Conservation (phyloP, 257 asterid species). For the Voacanga thouarsii region DNA sequence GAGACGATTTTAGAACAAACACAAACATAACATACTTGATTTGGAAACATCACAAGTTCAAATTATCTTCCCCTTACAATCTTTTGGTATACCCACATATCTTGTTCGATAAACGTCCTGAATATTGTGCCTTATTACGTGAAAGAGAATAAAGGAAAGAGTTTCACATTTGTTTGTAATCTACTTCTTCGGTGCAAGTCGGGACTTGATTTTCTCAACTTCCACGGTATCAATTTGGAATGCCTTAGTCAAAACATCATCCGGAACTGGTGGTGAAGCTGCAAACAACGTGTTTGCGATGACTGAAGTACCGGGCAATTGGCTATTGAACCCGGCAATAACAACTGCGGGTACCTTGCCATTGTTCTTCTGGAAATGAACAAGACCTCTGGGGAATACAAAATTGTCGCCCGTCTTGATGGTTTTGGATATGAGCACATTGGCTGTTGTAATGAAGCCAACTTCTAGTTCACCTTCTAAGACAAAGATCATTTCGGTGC, state of each 20-base stretch:
- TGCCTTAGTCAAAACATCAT: conserved; percentile 57
- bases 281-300: conserved; percentile 62
- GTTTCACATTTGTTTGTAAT: background rate
- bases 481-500: conserved; percentile 73
- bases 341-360: conserved; percentile 58
- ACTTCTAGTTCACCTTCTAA: conserved; percentile 71
- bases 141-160: background rate
- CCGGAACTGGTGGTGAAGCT: conserved; percentile 63
- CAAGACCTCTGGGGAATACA: conserved; percentile 68
- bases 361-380: conserved; percentile 82
- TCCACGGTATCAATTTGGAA: conserved; percentile 56
- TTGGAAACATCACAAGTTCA: too few species aligned
- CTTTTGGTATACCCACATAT: too few species aligned
- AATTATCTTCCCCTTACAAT: too few species aligned
- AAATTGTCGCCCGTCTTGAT: conserved; percentile 63
- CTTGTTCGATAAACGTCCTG: conserved; percentile 1
- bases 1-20: too few species aligned
- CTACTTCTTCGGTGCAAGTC: conserved; percentile 56
- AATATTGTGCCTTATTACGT: background rate
- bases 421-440: conserved; percentile 46
- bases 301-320: conserved; percentile 69
- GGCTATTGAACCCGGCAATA: conserved; percentile 69
- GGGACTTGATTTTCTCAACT: conserved; percentile 63
- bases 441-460: conserved; percentile 79
- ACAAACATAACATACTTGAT: too few species aligned